Conservation (phyloP, 306 rosid species). For the Begonia fuchsioides region DNA sequence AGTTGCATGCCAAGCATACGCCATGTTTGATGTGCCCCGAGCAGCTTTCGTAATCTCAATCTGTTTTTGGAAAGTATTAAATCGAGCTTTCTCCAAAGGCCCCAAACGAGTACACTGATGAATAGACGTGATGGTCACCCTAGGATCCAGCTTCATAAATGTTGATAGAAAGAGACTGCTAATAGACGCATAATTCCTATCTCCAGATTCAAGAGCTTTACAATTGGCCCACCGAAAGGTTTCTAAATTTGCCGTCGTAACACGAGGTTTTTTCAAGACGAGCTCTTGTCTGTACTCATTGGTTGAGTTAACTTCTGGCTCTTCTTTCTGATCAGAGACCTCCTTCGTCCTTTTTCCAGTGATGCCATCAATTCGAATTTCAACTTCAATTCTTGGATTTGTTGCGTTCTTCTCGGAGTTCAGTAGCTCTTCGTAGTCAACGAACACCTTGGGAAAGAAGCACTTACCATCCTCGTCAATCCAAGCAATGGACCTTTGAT, state of each 20-base stretch:
- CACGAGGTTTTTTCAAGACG: slow-evolving; percentile 17
- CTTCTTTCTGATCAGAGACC: slow-evolving; percentile 5
- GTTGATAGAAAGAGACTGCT: slow-evolving; percentile 18
- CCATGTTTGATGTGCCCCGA: slow-evolving; percentile 32
- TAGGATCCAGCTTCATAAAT: slow-evolving; percentile 13
- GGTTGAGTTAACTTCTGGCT: slow-evolving; percentile 26
- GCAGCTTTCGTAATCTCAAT: slow-evolving; percentile 17
- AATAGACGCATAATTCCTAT: slow-evolving; percentile 1
- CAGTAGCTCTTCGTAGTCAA: slow-evolving; percentile 18
- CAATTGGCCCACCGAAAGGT: slow-evolving; percentile 23
- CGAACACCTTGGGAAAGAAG: slow-evolving; percentile 33
- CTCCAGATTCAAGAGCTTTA: slow-evolving; percentile 15
- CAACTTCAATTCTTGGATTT: slow-evolving; percentile 16
- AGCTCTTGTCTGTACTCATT: slow-evolving; percentile 1
- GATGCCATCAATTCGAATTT: slow-evolving; percentile 12
- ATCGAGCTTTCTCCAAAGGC: slow-evolving; percentile 23
- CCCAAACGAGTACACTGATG: slow-evolving; percentile 22
- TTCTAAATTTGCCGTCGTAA: slow-evolving; percentile 3
- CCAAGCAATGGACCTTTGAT: slow-evolving; percentile 53
- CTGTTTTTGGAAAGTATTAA: slow-evolving; percentile 21
- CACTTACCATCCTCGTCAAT: slow-evolving; percentile 25
- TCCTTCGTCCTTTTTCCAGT: slow-evolving; percentile 18
- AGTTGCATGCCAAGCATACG: slow-evolving; percentile 41
- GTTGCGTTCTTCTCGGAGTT: slow-evolving; percentile 2
- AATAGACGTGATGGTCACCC: slow-evolving; percentile 19